Base-by-base conservation (phyloP, 73 alveolate species). In the Stentor coeruleus region DNA sequence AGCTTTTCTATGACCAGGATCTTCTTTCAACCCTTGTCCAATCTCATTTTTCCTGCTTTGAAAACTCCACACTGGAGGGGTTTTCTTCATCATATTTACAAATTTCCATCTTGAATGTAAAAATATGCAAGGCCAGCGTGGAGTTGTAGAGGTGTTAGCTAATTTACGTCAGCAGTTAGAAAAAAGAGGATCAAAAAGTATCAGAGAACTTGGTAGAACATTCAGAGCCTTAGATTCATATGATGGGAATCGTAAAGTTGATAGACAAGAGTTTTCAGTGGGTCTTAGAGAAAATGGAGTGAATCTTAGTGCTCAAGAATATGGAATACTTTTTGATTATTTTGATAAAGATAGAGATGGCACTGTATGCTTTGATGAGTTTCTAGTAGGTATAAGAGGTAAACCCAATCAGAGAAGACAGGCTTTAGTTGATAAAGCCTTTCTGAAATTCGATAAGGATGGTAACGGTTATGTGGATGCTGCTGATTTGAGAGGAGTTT, bases 401-500 rank as follows among this genome's bases (percentile, higher is more conserved):
- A 83, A 89, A 80, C 94, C 96, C 80, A 96, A 96, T 89, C 92
- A 90, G 73, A 88, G 89, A 76, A 91, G 99, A 82, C 93, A 92
- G 81, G 95, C 93, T 60, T 84, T 88, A 74, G 95, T 92, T 39
- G 97, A 93, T 89, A 90, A 93, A 82, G 99, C 98, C 26, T 96
- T 93, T 90, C 88, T 91, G 60, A 96, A 95, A 88, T 95, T 96
- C 85, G 99, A 96, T 89, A 88, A 88, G 41, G 97, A 95, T 72
- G 98, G 98, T 26, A 88, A 87, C 39, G 99, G 99, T 49, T 77
- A 74, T 72, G 92, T 96, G 28, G 94, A 90, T 58, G 95, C 94
- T 11, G 93, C 94, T 59, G 99, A 96, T 88, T 89, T 96, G 57
- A 86, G 94, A 85, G 98, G 96, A 59, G 97, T 92, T 59, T 96